Evolutionary conservation across 306 rosid species (phyloP).

Genomic region (Ziziphus jujuba): DNA sequence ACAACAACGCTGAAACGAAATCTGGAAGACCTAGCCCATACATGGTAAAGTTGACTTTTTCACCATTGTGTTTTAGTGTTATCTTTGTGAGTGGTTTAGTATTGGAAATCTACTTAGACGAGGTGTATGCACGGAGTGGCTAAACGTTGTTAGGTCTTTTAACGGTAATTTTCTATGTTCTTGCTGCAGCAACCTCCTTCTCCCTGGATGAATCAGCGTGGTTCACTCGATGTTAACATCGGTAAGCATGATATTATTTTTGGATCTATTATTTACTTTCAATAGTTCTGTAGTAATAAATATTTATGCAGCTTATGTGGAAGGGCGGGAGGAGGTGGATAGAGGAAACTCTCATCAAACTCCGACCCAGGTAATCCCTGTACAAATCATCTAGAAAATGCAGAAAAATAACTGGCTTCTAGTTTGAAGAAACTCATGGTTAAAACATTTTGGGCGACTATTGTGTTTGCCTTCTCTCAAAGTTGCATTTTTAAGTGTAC

Average conservation of each 20-base stretch:
- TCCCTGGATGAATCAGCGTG: conserved; percentile 87
- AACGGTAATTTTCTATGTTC: conserved; percentile 2
- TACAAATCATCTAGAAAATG: conserved; percentile 15
- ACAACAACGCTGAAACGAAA: conserved; percentile 56
- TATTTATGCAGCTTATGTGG: conserved; percentile 79
- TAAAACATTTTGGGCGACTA: conserved; percentile 25
- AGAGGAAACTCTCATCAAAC: conserved; percentile 78
- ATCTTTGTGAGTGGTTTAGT: background rate
- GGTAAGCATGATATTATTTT: conserved; percentile 56
- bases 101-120: background rate
- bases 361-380: conserved; percentile 68
- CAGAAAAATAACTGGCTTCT: conserved; percentile 27
- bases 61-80: background rate
- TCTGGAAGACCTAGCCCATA: conserved; percentile 69
- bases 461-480: conserved; percentile 19
- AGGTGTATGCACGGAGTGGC: conserved; percentile 4
- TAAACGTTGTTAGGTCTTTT: conserved; percentile 2
- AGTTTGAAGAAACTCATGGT: conserved; percentile 23
- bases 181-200: conserved; percentile 84
- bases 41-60: conserved; percentile 50
- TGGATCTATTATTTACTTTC: conserved; percentile 12
- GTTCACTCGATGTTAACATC: conserved; percentile 94
- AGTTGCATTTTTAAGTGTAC: conserved; percentile 1
- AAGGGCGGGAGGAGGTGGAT: conserved; percentile 91
- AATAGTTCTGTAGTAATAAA: conserved; percentile 34